Evolutionary conservation across 2,329 filamentous ascomycete genomes (phyloP), one percentile per base, ranked within the genome.

Genomic region (Hypoxylon sp.): DNA sequence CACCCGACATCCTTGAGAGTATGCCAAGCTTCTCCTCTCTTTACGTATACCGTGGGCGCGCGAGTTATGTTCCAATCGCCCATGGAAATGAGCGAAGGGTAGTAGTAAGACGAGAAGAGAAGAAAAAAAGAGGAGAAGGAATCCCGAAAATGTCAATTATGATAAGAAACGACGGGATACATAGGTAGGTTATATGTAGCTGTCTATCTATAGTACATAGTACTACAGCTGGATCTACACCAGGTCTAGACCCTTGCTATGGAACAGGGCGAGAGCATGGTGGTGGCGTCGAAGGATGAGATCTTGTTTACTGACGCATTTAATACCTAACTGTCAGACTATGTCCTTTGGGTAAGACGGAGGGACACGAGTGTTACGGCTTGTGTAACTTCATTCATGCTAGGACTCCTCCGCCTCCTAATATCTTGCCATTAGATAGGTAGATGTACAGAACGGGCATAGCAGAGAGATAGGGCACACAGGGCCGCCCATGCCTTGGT

Each of bases 1-100:
- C 51, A 41, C 66, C 61, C 36, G 63, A 63, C 62, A 69, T 67
- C 5, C 35, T 64, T 38, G 19, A 7, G 3, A 21, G 26, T 27
- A n/a, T n/a, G n/a, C n/a, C n/a, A n/a, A n/a, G n/a, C n/a, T n/a
- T n/a, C n/a, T n/a, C n/a, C n/a, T n/a, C n/a, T n/a, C n/a, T n/a
- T n/a, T n/a, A n/a, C n/a, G n/a, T n/a, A n/a, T n/a, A n/a, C n/a
- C n/a, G n/a, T n/a, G n/a, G n/a, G n/a, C n/a, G n/a, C n/a, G n/a
- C n/a, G n/a, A n/a, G n/a, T n/a, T n/a, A n/a, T n/a, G n/a, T n/a
- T n/a, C n/a, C n/a, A n/a, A n/a, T n/a, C n/a, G n/a, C n/a, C n/a
- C n/a, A n/a, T n/a, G n/a, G n/a, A n/a, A n/a, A n/a, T n/a, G n/a
- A n/a, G n/a, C n/a, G n/a, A n/a, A n/a, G n/a, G n/a, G n/a, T n/a